These are phyloP conservation scores for Sisymbrium altissimum DNA, from an alignment of 345 rosid genomes.

Conservation along the genomic window DNA sequence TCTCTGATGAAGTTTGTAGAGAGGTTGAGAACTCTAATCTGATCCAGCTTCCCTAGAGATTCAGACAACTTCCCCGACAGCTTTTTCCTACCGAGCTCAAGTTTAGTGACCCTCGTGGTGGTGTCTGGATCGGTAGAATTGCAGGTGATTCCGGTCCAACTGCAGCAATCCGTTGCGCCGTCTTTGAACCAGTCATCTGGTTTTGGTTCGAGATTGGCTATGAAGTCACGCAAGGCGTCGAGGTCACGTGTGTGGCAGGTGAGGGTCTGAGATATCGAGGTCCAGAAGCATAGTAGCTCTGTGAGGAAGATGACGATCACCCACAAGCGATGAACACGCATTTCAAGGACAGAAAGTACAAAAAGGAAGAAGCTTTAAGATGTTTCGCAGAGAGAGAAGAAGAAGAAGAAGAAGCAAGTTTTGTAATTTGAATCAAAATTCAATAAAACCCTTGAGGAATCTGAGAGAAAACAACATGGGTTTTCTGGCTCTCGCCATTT, in stretches of 20 bases:
- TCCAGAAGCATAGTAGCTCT: constrained; percentile 31
- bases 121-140: constrained; percentile 2
- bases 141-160: constrained; percentile 62
- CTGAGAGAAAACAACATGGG: constrained; percentile 8
- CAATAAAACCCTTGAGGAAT: background rate
- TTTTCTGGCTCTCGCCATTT: constrained; percentile 23
- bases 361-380: constrained; percentile 6
- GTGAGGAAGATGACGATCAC: constrained; percentile 35
- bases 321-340: constrained; percentile 46
- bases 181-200: constrained; percentile 41
- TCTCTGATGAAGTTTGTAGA: constrained; percentile 50
- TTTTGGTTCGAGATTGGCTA: constrained; percentile 33
- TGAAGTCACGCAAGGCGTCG: constrained; percentile 46
- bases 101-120: constrained; percentile 35
- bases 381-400: background rate
- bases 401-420: background rate
- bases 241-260: constrained; percentile 53
- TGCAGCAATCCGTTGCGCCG: constrained; percentile 46
- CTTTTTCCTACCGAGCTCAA: constrained; percentile 41
- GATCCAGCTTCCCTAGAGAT: constrained; percentile 44
- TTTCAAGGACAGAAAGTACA: constrained; percentile 15
- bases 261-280: constrained; percentile 38
- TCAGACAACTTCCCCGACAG: constrained; percentile 49
- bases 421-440: background rate
- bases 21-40: constrained; percentile 53